Percentiles rank a stretch among this genome's conserved stretches.
These are phyloP conservation scores for Rhododendron molle DNA, from an alignment of 148 eudicot genomes.

Conservation along the genomic window DNA sequence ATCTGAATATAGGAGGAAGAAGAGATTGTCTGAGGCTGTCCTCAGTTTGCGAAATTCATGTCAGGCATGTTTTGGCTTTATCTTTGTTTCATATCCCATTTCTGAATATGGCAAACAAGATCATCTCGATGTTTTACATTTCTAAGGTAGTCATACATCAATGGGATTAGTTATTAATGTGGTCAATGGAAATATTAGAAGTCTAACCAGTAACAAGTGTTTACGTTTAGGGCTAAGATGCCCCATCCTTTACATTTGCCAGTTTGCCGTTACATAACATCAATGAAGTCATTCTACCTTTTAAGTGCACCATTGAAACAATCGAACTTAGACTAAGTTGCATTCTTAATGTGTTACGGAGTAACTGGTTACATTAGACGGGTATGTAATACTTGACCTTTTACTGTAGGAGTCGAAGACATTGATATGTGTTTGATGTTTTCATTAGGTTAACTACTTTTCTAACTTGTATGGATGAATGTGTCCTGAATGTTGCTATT, in stretches of 20 bases:
- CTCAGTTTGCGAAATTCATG: constrained; percentile 33
- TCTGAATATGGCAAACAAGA: background rate
- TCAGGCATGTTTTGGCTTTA: constrained; percentile 31
- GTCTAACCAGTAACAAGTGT: background rate
- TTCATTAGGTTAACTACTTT: background rate
- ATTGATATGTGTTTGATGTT: background rate
- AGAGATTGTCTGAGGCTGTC: constrained; percentile 42
- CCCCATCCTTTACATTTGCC: background rate
- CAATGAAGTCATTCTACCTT: background rate
- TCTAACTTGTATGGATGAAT: background rate
- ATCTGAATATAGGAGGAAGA: constrained; percentile 30
- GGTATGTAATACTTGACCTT: background rate
- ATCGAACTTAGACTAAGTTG: background rate
- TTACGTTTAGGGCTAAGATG: background rate
- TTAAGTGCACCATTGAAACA: background rate
- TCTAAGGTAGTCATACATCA: background rate
- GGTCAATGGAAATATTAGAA: background rate
- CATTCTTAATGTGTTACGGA: background rate
- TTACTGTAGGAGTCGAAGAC: background rate
- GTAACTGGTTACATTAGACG: background rate
- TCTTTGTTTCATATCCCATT: background rate
- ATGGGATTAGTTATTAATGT: background rate
- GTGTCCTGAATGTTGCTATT: background rate
- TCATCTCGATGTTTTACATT: background rate
- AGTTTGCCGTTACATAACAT: background rate